These are phyloP conservation scores for Globisporangium barbulae DNA, from an alignment of 352 stramenopile species.

Conservation along the genomic window DNA sequence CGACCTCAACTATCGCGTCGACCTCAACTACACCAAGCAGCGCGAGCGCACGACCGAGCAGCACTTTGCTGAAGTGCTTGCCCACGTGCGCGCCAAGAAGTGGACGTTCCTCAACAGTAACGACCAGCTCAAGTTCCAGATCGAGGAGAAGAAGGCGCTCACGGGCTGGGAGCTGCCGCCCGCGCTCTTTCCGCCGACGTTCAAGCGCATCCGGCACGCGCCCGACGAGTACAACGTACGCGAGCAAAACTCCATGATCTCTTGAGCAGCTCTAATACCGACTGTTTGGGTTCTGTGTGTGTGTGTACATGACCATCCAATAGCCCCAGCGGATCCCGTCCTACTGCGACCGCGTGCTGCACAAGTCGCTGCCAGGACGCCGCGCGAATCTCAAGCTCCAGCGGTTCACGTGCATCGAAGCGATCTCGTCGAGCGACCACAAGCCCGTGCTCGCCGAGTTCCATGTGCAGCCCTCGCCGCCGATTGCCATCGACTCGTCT, in stretches of 20 bases:
- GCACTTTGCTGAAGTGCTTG: slow-evolving; percentile 63
- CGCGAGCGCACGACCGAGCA: slow-evolving; percentile 54
- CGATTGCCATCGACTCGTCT: slow-evolving; percentile 21
- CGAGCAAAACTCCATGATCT: not conserved
- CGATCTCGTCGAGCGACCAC: slow-evolving; percentile 80
- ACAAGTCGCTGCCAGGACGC: slow-evolving; percentile 73
- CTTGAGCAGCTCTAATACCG: no score
- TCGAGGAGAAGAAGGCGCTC: slow-evolving; percentile 55
- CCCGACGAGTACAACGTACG: slow-evolving; percentile 41
- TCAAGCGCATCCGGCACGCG: slow-evolving; percentile 73
- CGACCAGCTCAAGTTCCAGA: slow-evolving; percentile 75
- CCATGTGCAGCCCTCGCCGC: slow-evolving; percentile 33
- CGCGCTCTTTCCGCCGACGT: slow-evolving; percentile 74
- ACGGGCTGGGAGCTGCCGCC: slow-evolving; percentile 57
- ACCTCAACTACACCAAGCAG: slow-evolving; percentile 54
- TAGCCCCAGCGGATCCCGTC: slow-evolving; percentile 75
- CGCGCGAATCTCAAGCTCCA: slow-evolving; percentile 48
- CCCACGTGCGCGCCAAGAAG: slow-evolving; percentile 56
- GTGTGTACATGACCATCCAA: not conserved
- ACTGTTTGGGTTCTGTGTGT: not conserved
- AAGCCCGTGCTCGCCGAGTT: slow-evolving; percentile 75
- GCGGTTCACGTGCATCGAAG: slow-evolving; percentile 54
- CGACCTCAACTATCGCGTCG: slow-evolving; percentile 86
- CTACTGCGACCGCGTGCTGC: slow-evolving; percentile 81
- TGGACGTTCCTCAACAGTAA: slow-evolving; percentile 62